Evolutionary conservation across 2,329 filamentous ascomycete genomes (phyloP).

Genomic region (Malbranchea zuffiana): DNA sequence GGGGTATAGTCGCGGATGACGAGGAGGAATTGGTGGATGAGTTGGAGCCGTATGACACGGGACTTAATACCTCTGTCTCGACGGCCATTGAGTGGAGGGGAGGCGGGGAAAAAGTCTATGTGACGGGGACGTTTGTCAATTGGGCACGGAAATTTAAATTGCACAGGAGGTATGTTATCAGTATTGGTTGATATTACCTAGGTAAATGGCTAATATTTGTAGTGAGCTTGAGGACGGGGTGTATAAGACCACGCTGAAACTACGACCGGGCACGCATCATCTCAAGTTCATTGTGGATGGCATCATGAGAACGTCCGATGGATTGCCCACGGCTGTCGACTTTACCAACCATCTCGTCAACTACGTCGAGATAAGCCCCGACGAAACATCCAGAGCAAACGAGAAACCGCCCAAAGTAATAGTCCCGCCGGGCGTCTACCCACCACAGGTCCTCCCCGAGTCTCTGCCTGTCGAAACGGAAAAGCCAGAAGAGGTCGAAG

Average conservation of each 20-base stretch:
- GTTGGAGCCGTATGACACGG: constrained; percentile 56
- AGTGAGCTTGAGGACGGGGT: constrained; percentile 42
- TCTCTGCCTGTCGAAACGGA: constrained; percentile 29
- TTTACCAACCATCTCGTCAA: constrained; percentile 98
- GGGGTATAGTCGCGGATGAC: constrained; percentile 50
- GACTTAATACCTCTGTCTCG: constrained; percentile 66
- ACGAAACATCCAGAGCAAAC: constrained; percentile 46
- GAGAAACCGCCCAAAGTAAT: constrained; percentile 26
- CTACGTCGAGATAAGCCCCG: constrained; percentile 77
- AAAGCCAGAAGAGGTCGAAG: constrained; percentile 39
- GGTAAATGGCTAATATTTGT: constrained; percentile 6
- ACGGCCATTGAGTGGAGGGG: constrained; percentile 77
- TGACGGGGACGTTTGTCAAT: constrained; percentile 93
- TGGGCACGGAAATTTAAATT: constrained; percentile 93
- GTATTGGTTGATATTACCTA: background rate
- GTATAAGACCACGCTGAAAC: constrained; percentile 66
- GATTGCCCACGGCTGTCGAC: constrained; percentile 87
- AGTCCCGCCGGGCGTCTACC: constrained; percentile 31
- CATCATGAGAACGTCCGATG: constrained; percentile 78
- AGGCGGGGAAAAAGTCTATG: constrained; percentile 80
- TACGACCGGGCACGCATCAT: constrained; percentile 90
- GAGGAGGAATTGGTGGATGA: constrained; percentile 68
- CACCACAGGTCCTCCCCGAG: constrained; percentile 35
- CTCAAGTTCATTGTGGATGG: constrained; percentile 92
- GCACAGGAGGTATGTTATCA: constrained; percentile 62